Evolutionary conservation across 2,329 filamentous ascomycete species (phyloP).

Genomic region (Neurospora sp.): DNA sequence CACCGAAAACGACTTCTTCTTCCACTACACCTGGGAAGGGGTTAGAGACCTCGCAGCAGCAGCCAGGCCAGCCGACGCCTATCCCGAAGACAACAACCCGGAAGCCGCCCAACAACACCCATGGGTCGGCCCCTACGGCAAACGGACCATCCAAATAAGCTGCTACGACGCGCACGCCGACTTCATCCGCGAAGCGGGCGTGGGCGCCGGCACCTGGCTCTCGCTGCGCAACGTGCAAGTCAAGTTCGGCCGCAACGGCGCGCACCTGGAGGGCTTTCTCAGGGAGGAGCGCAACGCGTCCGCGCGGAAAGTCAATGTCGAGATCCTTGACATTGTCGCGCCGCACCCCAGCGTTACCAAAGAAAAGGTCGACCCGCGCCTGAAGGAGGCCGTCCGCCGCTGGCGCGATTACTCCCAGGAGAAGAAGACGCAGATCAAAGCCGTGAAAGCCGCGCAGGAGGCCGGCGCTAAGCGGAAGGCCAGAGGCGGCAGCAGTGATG

Average conservation of each 20-base stretch:
- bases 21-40: slow-evolving; percentile 32
- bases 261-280: slow-evolving; percentile 62
- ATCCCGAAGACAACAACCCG: slow-evolving; percentile 12
- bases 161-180: slow-evolving; percentile 59
- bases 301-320: slow-evolving; percentile 46
- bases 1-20: slow-evolving; percentile 59
- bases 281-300: slow-evolving; percentile 43
- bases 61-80: slow-evolving; percentile 29
- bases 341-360: slow-evolving; percentile 4
- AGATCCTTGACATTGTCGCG: slow-evolving; percentile 33
- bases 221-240: slow-evolving; percentile 63
- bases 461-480: slow-evolving; percentile 30
- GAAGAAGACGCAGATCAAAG: slow-evolving; percentile 30
- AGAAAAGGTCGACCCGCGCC: slow-evolving; percentile 34
- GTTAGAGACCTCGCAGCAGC: slow-evolving; percentile 21
- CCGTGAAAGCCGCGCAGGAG: slow-evolving; percentile 28
- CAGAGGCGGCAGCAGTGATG: slow-evolving; percentile 10
- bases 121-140: slow-evolving; percentile 70
- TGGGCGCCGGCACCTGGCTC: slow-evolving; percentile 54
- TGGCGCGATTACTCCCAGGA: slow-evolving; percentile 53
- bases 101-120: slow-evolving; percentile 3
- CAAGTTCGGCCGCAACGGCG: slow-evolving; percentile 41
- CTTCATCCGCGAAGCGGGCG: slow-evolving; percentile 39
- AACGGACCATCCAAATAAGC: slow-evolving; percentile 60
- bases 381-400: slow-evolving; percentile 51